Conservation (phyloP, 768 basidiomycete species). For the Boletus tomentosulus region DNA sequence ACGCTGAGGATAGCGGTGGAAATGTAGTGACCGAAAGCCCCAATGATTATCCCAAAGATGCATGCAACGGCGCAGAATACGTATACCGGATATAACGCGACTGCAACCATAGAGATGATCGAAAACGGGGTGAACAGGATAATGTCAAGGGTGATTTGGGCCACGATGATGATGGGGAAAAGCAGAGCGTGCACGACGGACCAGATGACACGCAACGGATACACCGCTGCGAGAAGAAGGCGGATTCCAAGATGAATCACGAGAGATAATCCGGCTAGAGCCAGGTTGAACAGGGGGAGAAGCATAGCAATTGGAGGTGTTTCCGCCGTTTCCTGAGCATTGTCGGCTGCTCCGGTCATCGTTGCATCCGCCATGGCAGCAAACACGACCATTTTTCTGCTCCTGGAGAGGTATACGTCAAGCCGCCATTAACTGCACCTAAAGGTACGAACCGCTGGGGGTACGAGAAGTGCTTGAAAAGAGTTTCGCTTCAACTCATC, state of each 20-base stretch:
- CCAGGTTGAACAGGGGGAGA: constrained; percentile 16
- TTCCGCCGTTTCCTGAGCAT: neutral
- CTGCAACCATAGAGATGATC: constrained; percentile 35
- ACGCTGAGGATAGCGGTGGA: constrained; percentile 8
- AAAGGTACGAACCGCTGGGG: constrained; percentile 1
- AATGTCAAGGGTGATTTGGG: constrained; percentile 38
- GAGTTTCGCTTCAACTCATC: neutral
- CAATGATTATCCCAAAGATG: constrained; percentile 46
- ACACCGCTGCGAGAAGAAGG: constrained; percentile 8
- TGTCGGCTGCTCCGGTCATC: neutral
- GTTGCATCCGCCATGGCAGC: constrained; percentile 8
- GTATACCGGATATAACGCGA: constrained; percentile 51
- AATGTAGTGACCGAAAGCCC: constrained; percentile 34
- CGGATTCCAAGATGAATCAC: constrained; percentile 13
- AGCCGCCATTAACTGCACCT: neutral
- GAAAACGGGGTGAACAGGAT: constrained; percentile 45
- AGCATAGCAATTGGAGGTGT: constrained; percentile 24
- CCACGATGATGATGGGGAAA: constrained; percentile 44
- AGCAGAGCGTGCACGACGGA: constrained; percentile 37
- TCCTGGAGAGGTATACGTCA: neutral
- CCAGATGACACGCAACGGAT: constrained; percentile 24
- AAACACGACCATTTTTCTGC: neutral
- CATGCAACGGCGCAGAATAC: constrained; percentile 54
- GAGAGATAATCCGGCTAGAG: constrained; percentile 7
- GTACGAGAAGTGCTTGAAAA: neutral